Evolutionary conservation across 768 basidiomycete species (phyloP), one percentile per base, ranked within the genome.

Genomic region (Tylopilus sp.): DNA sequence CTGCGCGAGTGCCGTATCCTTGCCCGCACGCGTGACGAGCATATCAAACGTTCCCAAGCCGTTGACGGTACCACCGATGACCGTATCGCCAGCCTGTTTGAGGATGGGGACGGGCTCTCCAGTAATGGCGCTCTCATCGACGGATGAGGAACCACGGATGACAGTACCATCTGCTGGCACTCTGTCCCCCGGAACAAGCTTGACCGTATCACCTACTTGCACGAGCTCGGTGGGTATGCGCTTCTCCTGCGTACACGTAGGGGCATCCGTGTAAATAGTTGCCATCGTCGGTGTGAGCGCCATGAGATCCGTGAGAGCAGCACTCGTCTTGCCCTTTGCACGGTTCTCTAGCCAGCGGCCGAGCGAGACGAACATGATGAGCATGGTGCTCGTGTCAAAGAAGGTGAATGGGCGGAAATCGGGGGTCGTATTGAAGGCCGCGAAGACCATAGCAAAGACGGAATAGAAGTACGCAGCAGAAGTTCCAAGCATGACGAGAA

Each of bases 351-450:
- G 80, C 72, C 87, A 97, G 24, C 97, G 85, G 6, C 97, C 97
- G 14, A 98, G 81, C 3, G 92, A 95, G 62, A 98, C 89, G 69
- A 99, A 98, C 75, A 87, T 90, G 79, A 99, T 87, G 56, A 99
- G 76, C 97, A 98, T 98, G 19, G 97, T 97, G 64, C 92, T 97
- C 2, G 97, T 98, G 73, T 99, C 97, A 74, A 98, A 98, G 73
- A 98, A 98, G 41, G 93, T 80, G 67, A 87, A 81, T 2, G 97
- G 96, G 19, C 82, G 86, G 66, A 79, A 91, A 38, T 78, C 78
- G 0, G 86, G 78, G 11, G 86, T 81, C 6, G 76, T 70, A 63
- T 84, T 83, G 70, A 86, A 78, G 4, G 78, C 67, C 7, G 91
- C 87, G 45, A 74, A 74, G 55, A 90, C 40, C 76, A 99, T 79